A percentile compares a stretch with the other conserved stretches of the same genome.
Conservation (phyloP, 306 rosid species). For the Morella rubra region DNA sequence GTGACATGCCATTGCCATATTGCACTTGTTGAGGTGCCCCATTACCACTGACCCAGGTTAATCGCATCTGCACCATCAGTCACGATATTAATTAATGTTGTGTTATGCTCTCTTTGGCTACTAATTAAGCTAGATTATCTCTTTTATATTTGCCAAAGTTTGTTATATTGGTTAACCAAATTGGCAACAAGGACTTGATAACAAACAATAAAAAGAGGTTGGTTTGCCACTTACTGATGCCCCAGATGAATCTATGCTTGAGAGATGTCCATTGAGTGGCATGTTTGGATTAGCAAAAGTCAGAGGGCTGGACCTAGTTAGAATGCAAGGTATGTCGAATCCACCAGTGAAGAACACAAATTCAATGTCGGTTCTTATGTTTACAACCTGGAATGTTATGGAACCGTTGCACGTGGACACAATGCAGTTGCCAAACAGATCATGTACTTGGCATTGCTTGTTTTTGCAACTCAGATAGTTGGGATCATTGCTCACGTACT, state of each 20-base stretch:
- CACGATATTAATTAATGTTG: not conserved
- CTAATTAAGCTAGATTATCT: too few species aligned
- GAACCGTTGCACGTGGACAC: slow-evolving; percentile 60
- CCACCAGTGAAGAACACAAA: slow-evolving; percentile 74
- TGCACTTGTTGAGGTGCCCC: slow-evolving; percentile 59
- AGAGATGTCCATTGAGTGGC: slow-evolving; percentile 76
- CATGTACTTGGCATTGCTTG: slow-evolving; percentile 42
- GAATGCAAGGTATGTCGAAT: slow-evolving; percentile 58
- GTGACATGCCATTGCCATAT: slow-evolving; percentile 51
- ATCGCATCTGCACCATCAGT: slow-evolving; percentile 58
- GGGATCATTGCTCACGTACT: slow-evolving; percentile 60
- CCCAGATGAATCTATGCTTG: slow-evolving; percentile 66
- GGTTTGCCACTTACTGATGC: slow-evolving; percentile 45
- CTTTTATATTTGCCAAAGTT: too few species aligned
- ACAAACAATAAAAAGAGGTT: not conserved
- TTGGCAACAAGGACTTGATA: not conserved
- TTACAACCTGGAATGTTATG: slow-evolving; percentile 67
- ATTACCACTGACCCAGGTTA: slow-evolving; percentile 92
- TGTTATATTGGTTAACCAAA: too few species aligned
- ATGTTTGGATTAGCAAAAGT: slow-evolving; percentile 58
- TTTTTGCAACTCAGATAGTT: slow-evolving; percentile 64
- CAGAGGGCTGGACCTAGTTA: slow-evolving; percentile 45
- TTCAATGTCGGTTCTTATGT: slow-evolving; percentile 79
- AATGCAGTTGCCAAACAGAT: slow-evolving; percentile 34
- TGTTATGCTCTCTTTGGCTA: too few species aligned